Evolutionary conservation across 345 rosid species (phyloP), one percentile per base, ranked within the genome.

Genomic region (Raphanus sativus): DNA sequence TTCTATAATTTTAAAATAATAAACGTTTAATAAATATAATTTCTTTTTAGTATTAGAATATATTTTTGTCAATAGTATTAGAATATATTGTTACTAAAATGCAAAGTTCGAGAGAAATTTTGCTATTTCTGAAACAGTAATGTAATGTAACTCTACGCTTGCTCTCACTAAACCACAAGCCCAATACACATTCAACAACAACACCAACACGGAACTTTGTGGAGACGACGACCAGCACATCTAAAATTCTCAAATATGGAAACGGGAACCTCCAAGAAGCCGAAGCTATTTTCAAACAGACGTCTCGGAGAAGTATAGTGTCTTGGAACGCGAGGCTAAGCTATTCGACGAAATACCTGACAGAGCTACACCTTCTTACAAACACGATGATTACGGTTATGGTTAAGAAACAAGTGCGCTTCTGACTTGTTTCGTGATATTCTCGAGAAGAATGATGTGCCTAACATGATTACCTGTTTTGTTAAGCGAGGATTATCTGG

Each of bases 341-440:
- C 11, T 89, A 84, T 90, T 92, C 54, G 91, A 84, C 38, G 83
- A 86, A 85, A 92, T 92, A 89, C 91, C 91, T 69, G 83, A 77
- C 0, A 87, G 90, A 82, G 89, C 50, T 36, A 81, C 80, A 92
- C 21, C 21, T 21, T 21, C 21, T 21, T 21, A 21, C 1, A 21
- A 21, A 90, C 58, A 95, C 97, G 1, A 92, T 92, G 97, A 83
- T 92, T 64, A 86, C 93, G 2, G 93, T 90, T 65, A 85, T 82
- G 62, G 33, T 86, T 56, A 87, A 80, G 66, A 88, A 83, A 83
- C 65, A 75, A 68, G 50, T 82, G 84, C 63, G 75, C 75, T 12
- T 83, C 55, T 75, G 67, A 70, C 9, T 61, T 92, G 77, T 92
- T 92, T 70, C 30, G 75, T 12, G 7, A 3, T 70, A 86, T 90